A percentile compares a stretch with the other conserved stretches of the same genome.
These are phyloP conservation scores for Fragilaria radians DNA, from an alignment of 108 stramenopile species.

Conservation along the genomic window DNA sequence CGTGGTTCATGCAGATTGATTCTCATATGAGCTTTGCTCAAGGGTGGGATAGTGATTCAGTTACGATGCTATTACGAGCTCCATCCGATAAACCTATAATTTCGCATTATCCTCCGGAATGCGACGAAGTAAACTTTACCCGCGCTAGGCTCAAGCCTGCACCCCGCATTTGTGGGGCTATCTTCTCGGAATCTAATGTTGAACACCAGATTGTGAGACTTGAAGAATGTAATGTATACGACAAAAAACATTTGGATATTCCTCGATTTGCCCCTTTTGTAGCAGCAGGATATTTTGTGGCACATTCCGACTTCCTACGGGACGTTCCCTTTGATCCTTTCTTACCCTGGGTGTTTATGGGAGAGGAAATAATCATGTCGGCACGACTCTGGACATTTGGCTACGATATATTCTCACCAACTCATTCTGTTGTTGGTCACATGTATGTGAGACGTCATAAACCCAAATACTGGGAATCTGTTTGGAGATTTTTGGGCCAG, in stretches of 20 bases:
- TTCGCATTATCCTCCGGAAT: constrained; percentile 79
- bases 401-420: constrained; percentile 91
- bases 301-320: constrained; percentile 60
- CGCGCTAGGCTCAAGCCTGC: constrained; percentile 30
- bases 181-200: constrained; percentile 41
- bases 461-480: constrained; percentile 95
- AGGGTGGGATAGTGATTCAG: constrained; percentile 72
- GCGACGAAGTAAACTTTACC: constrained; percentile 31
- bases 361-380: constrained; percentile 87
- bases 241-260: constrained; percentile 17
- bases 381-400: constrained; percentile 84
- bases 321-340: constrained; percentile 93
- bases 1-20: constrained; percentile 86
- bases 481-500: constrained; percentile 60
- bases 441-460: constrained; percentile 83
- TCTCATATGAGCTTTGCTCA: constrained; percentile 74
- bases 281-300: constrained; percentile 95
- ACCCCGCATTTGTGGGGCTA: constrained; percentile 52
- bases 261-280: constrained; percentile 48
- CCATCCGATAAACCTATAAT: constrained; percentile 64
- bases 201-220: constrained; percentile 71
- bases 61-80: constrained; percentile 48
- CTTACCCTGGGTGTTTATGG: constrained; percentile 96
- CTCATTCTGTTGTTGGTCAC: constrained; percentile 79
- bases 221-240: constrained; percentile 27